phyloP scores from a whole-genome alignment of 75 land plant genomes.

The Cupressus sempervirens region DNA sequence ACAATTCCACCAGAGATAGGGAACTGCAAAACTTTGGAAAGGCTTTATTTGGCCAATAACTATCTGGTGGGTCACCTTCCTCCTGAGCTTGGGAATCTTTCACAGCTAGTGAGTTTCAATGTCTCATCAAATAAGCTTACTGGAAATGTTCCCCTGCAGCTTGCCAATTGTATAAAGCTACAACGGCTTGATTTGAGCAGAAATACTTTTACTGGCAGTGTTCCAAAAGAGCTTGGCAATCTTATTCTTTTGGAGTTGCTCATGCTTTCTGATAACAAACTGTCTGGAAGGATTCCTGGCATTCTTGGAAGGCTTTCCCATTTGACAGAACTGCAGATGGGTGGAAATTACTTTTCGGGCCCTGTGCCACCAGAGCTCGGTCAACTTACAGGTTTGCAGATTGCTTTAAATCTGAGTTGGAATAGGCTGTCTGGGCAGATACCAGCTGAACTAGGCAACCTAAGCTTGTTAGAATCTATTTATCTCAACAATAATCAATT shows the following conservation, averaged over 20 bases:
- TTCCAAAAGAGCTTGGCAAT: conserved; percentile 60
- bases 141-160: conserved; percentile 58
- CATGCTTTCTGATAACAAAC: conserved; percentile 57
- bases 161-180: conserved; percentile 45
- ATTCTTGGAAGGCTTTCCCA: conserved; percentile 55
- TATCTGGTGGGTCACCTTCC: conserved; percentile 51
- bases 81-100: conserved; percentile 50
- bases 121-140: conserved; percentile 52
- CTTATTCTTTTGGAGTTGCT: conserved; percentile 56
- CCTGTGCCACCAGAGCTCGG: conserved; percentile 60
- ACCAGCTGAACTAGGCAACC: conserved; percentile 61
- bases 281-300: conserved; percentile 58
- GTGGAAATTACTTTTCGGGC: conserved; percentile 67
- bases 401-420: conserved; percentile 61
- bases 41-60: conserved; percentile 52
- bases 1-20: conserved; percentile 54
- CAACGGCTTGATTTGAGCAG: conserved; percentile 62
- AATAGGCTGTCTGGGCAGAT: conserved; percentile 60
- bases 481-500: conserved; percentile 62
- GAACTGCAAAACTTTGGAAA: conserved; percentile 49
- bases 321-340: conserved; percentile 72
- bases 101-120: conserved; percentile 52
- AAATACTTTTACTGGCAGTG: conserved; percentile 36
- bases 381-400: conserved; percentile 52
- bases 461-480: conserved; percentile 44